Percentiles rank a stretch among this genome's conserved stretches.
phyloP scores from a whole-genome alignment of 148 eudicot genomes.

The Camellia granthamiana region DNA sequence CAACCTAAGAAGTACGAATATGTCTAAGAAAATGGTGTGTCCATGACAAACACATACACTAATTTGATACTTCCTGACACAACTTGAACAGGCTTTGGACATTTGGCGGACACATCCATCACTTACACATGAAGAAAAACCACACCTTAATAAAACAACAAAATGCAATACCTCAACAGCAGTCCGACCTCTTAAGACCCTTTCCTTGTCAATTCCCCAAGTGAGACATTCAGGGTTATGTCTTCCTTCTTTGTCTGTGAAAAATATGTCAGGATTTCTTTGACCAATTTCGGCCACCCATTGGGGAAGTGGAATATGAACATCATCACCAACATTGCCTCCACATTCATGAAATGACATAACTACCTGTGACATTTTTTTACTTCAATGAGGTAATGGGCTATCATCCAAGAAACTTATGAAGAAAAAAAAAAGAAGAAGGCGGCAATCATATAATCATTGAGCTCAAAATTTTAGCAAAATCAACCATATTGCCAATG shows the following conservation, averaged over 20 bases:
- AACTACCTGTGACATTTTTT: conserved; percentile 51
- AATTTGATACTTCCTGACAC: too few relatives aligned
- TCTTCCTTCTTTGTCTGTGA: conserved; percentile 68
- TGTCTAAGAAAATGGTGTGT: too few relatives aligned
- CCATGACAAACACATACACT: too few relatives aligned
- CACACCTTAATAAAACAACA: not conserved
- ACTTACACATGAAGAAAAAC: not conserved
- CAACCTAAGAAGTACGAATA: too few relatives aligned
- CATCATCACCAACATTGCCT: conserved; percentile 83
- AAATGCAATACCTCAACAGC: conserved; percentile 65
- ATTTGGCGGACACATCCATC: too few relatives aligned
- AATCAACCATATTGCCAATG: not conserved
- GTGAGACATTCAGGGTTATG: conserved; percentile 70
- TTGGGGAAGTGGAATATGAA: conserved; percentile 78
- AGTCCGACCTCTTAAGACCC: conserved; percentile 78
- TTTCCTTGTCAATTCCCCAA: conserved; percentile 91
- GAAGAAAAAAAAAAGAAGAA: too few relatives aligned
- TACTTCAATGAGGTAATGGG: not conserved
- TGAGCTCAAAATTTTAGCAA: not conserved
- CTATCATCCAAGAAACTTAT: not conserved
- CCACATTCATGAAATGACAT: conserved; percentile 97
- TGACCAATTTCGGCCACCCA: conserved; percentile 79
- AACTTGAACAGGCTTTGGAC: too few relatives aligned
- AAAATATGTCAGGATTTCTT: conserved; percentile 79
- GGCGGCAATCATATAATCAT: too few relatives aligned